phyloP scores from a whole-genome alignment of 148 eudicot genomes.

The Pouteria glomerata region DNA sequence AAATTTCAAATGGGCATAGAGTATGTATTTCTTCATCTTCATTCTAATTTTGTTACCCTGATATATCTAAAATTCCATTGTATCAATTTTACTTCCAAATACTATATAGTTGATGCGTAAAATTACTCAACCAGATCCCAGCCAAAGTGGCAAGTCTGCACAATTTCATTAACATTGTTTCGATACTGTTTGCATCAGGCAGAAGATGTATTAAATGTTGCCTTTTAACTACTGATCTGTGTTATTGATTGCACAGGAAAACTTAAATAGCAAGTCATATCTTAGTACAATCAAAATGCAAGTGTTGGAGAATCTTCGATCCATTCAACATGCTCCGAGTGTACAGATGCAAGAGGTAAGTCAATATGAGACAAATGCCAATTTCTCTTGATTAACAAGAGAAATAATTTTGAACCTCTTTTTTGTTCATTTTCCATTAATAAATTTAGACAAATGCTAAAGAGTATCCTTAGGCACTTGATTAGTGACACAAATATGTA shows the following conservation, averaged over 20 bases:
- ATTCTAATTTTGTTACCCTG: neutral
- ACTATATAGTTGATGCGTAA: neutral
- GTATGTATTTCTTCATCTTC: slow-evolving; percentile 33
- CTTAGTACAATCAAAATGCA: slow-evolving; percentile 80
- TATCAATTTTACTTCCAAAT: neutral
- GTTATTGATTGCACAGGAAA: slow-evolving; percentile 58
- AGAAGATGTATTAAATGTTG: neutral
- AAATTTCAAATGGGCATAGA: slow-evolving; percentile 67
- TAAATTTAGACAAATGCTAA: too few relatives aligned
- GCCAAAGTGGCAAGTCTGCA: neutral
- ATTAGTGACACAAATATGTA: too few relatives aligned
- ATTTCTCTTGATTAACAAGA: too few relatives aligned
- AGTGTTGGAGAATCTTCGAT: slow-evolving; percentile 86
- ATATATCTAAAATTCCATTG: neutral
- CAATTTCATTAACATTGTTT: neutral
- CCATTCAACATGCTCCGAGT: slow-evolving; percentile 95
- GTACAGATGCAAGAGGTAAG: slow-evolving; percentile 98
- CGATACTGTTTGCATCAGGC: too few relatives aligned
- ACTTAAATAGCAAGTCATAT: slow-evolving; percentile 84
- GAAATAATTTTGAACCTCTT: too few relatives aligned
- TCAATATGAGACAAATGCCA: too few relatives aligned
- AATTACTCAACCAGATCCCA: neutral
- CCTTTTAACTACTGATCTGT: neutral
- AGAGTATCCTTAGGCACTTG: too few relatives aligned
- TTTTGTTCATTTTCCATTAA: too few relatives aligned